These are phyloP conservation scores for Curvularia verruculosa DNA, from an alignment of 2,329 filamentous ascomycete genomes.

Conservation along the genomic window DNA sequence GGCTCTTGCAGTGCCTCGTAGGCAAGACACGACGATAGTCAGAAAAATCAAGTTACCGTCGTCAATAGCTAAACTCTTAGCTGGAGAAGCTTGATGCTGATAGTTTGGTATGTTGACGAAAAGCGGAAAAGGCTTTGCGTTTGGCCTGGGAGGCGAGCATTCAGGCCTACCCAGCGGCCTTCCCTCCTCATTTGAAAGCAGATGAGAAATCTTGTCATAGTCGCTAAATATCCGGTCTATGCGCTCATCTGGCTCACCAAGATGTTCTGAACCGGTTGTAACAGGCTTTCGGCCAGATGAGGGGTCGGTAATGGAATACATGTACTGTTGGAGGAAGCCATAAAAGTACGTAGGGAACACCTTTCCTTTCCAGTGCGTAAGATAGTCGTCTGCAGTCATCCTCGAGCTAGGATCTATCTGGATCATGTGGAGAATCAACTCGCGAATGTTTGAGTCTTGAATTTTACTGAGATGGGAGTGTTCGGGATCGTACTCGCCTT, in stretches of 20 bases:
- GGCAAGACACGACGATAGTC: slow-evolving; percentile 83
- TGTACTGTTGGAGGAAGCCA: slow-evolving; percentile 95
- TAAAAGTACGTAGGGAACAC: slow-evolving; percentile 98
- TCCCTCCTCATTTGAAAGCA: slow-evolving; percentile 75
- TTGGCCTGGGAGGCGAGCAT: slow-evolving; percentile 43
- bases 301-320: slow-evolving; percentile 92
- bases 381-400: slow-evolving; percentile 91
- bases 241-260: slow-evolving; percentile 87
- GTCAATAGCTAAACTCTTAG: slow-evolving; percentile 69
- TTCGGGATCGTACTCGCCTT: slow-evolving; percentile 88
- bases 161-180: slow-evolving; percentile 47
- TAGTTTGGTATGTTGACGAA: slow-evolving; percentile 87
- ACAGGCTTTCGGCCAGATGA: slow-evolving; percentile 77
- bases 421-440: slow-evolving; percentile 95
- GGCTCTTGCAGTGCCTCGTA: slow-evolving; percentile 86
- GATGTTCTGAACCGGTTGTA: slow-evolving; percentile 70
- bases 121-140: slow-evolving; percentile 74
- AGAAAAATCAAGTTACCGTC: slow-evolving; percentile 94
- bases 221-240: slow-evolving; percentile 93
- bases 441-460: slow-evolving; percentile 82
- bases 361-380: slow-evolving; percentile 89
- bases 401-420: slow-evolving; percentile 89
- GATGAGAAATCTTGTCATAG: slow-evolving; percentile 97
- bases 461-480: slow-evolving; percentile 83
- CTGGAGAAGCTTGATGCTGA: slow-evolving; percentile 69